phyloP scores from a whole-genome alignment of 345 rosid species.

The Sonneratia alba region DNA sequence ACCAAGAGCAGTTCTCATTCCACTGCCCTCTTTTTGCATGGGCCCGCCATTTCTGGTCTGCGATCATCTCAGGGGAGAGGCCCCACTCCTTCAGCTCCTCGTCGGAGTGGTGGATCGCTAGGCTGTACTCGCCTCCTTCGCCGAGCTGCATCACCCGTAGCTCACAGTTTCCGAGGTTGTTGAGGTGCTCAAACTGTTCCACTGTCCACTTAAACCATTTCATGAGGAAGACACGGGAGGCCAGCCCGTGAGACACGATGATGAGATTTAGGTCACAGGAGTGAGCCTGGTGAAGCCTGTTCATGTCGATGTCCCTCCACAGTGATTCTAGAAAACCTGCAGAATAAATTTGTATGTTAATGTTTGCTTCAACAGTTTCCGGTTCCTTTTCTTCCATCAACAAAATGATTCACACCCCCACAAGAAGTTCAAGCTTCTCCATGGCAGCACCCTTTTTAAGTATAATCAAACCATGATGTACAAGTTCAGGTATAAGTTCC shows the following conservation, averaged over 20 bases:
- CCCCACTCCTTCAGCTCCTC: slow-evolving; percentile 80
- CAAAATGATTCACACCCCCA: not conserved
- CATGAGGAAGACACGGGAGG: slow-evolving; percentile 85
- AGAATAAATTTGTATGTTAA: slow-evolving; percentile 2
- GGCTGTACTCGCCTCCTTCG: slow-evolving; percentile 73
- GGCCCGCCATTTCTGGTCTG: slow-evolving; percentile 75
- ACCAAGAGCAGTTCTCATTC: slow-evolving; percentile 69
- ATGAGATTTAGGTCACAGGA: slow-evolving; percentile 69
- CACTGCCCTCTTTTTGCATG: slow-evolving; percentile 46
- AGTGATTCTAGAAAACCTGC: slow-evolving; percentile 89
- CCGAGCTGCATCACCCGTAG: slow-evolving; percentile 75
- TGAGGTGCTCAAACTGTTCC: slow-evolving; percentile 68
- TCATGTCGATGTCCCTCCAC: slow-evolving; percentile 92
- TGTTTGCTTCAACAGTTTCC: not conserved
- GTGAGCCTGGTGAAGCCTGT: slow-evolving; percentile 54
- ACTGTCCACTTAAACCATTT: slow-evolving; percentile 99
- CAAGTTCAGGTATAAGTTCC: not conserved
- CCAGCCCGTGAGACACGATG: slow-evolving; percentile 71
- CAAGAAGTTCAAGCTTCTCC: not conserved
- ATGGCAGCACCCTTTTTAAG: not conserved
- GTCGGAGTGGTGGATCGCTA: slow-evolving; percentile 70
- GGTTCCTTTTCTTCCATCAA: too few species aligned
- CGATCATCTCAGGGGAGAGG: slow-evolving; percentile 71
- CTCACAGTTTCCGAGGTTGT: slow-evolving; percentile 71
- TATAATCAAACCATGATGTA: not conserved